Evolutionary conservation across 2,329 filamentous ascomycete genomes (phyloP).

Genomic region (Talaromyces islandicus): DNA sequence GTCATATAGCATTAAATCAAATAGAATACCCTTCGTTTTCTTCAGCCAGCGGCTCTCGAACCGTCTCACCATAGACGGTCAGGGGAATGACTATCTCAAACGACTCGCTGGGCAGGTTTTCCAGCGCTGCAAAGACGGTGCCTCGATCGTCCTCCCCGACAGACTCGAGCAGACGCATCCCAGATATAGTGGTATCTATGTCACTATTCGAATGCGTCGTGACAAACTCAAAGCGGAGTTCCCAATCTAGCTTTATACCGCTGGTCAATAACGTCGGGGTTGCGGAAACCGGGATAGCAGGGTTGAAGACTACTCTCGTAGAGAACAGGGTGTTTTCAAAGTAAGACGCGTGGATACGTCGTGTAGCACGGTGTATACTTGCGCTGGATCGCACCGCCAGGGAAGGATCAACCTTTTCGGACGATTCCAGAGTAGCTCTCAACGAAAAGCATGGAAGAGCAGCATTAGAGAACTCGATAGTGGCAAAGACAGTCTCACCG

Average conservation of each 20-base stretch:
- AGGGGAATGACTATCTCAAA: conserved; percentile 86
- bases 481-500: conserved; percentile 78
- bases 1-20: conserved; percentile 15
- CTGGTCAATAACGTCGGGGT: conserved; percentile 91
- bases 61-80: conserved; percentile 63
- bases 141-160: conserved; percentile 74
- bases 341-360: conserved; percentile 69
- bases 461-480: conserved; percentile 73
- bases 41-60: conserved; percentile 36
- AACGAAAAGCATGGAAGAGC: conserved; percentile 81
- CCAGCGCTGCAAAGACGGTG: conserved; percentile 68
- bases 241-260: conserved; percentile 82
- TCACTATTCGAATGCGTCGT: conserved; percentile 54
- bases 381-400: conserved; percentile 79
- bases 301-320: conserved; percentile 69
- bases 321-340: conserved; percentile 81
- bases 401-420: conserved; percentile 72
- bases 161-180: conserved; percentile 63
- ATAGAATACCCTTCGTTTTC: conserved; percentile 37
- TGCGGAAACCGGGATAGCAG: conserved; percentile 73
- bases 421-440: conserved; percentile 76
- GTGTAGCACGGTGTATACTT: conserved; percentile 79
- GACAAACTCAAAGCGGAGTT: conserved; percentile 85
- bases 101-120: conserved; percentile 75
- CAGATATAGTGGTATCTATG: conserved; percentile 29